Percentiles rank a stretch among this genome's conserved stretches.
Conservation (phyloP, 148 eudicot species). For the Limonium bicolor region DNA sequence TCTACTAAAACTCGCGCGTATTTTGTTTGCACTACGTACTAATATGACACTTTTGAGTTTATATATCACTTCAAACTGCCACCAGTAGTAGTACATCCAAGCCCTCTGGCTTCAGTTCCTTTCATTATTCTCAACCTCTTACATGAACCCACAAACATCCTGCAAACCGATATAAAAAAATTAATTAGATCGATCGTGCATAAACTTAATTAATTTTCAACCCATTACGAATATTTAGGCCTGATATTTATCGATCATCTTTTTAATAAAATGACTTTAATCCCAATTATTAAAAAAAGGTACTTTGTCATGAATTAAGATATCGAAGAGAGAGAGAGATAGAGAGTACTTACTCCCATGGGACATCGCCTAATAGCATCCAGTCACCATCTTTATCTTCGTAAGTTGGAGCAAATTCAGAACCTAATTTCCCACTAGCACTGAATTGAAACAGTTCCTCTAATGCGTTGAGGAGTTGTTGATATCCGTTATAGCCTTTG, state of each 20-base stretch:
- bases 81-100: too few relatives aligned
- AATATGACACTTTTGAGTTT: too few relatives aligned
- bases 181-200: not conserved
- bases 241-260: too few relatives aligned
- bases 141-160: constrained; percentile 49
- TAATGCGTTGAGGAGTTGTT: constrained; percentile 28
- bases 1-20: too few relatives aligned
- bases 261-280: too few relatives aligned
- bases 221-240: not conserved
- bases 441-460: constrained; percentile 40
- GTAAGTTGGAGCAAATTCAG: constrained; percentile 38
- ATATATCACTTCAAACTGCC: too few relatives aligned
- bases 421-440: constrained; percentile 33
- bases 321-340: too few relatives aligned
- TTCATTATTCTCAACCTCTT: constrained; percentile 51
- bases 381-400: constrained; percentile 57
- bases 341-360: constrained; percentile 60
- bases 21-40: too few relatives aligned
- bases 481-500: constrained; percentile 31
- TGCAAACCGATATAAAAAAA: constrained; percentile 7
- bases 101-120: constrained; percentile 46
- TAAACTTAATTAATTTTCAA: not conserved
- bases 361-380: constrained; percentile 61
- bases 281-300: too few relatives aligned
- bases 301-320: too few relatives aligned